Percentiles rank a stretch among this genome's conserved stretches.
These are phyloP conservation scores for Coriolopsis trogii DNA, from an alignment of 1,284 basidiomycete species.

Conservation along the genomic window DNA sequence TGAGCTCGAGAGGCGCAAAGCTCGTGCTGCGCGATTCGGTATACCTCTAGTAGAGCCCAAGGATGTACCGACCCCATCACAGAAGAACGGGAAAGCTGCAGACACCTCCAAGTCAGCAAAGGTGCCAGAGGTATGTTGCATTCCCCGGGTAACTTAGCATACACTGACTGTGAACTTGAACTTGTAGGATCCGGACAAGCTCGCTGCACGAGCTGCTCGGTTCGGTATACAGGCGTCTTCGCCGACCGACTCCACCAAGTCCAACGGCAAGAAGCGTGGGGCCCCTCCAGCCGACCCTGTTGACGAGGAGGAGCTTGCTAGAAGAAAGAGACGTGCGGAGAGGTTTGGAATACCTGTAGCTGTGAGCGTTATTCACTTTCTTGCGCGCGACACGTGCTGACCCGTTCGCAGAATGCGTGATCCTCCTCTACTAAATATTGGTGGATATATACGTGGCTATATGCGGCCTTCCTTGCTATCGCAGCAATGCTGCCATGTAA, in stretches of 20 bases:
- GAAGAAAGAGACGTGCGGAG: constrained; percentile 62
- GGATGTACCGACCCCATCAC: constrained; percentile 20
- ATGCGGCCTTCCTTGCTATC: no score
- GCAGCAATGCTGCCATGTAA: no score
- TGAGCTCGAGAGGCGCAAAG: constrained; percentile 60
- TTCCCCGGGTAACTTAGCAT: background rate
- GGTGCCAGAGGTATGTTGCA: constrained; percentile 31
- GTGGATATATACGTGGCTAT: no score
- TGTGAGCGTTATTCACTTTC: no score
- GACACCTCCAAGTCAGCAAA: constrained; percentile 22
- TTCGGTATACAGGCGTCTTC: constrained; percentile 44
- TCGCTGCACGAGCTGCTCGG: constrained; percentile 49
- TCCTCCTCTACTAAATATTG: no score
- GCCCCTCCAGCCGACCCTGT: constrained; percentile 43
- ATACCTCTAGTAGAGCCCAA: constrained; percentile 58
- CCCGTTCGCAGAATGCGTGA: no score
- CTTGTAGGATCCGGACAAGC: constrained; percentile 49
- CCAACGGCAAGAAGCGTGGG: constrained; percentile 43
- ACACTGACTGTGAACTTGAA: background rate
- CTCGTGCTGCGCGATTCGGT: constrained; percentile 69
- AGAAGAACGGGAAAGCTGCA: constrained; percentile 13
- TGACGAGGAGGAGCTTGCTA: constrained; percentile 61
- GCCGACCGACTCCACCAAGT: constrained; percentile 10
- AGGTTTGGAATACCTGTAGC: no score
- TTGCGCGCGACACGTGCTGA: no score